Evolutionary conservation across 495 filamentous ascomycete species (phyloP).

Genomic region (Neurospora sp.): DNA sequence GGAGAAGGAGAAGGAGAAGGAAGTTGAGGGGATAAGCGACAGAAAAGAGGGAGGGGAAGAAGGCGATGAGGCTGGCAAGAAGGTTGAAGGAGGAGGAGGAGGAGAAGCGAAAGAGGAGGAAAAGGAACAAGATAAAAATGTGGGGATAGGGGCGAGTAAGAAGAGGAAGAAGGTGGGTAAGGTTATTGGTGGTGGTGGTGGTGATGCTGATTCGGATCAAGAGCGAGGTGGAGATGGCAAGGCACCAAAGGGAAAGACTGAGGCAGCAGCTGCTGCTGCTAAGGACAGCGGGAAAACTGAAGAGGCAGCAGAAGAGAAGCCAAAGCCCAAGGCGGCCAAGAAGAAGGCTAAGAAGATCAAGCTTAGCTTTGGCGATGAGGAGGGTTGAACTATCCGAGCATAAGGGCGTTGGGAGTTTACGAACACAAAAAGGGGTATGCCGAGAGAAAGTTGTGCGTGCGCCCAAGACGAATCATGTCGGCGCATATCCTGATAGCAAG

Average conservation of each 20-base stretch:
- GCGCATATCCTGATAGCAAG: no score
- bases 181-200: slow-evolving; percentile 30
- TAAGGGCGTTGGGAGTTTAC: background rate
- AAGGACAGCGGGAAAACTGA: slow-evolving; percentile 6
- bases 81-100: background rate
- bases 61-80: background rate
- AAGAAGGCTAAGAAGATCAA: slow-evolving; percentile 50
- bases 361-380: slow-evolving; percentile 47
- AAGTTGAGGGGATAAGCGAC: background rate
- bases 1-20: slow-evolving; percentile 11
- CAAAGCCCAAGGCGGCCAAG: slow-evolving; percentile 14
- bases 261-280: background rate
- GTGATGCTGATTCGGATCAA: slow-evolving; percentile 3
- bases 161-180: slow-evolving; percentile 43
- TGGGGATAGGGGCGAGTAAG: slow-evolving; percentile 28
- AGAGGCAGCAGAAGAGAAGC: background rate
- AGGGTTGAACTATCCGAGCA: slow-evolving; percentile 16
- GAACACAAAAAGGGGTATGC: background rate
- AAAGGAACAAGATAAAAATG: slow-evolving; percentile 5
- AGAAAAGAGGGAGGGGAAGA: no score
- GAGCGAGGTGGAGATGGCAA: slow-evolving; percentile 12
- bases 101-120: background rate
- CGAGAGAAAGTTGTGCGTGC: background rate
- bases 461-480: no score
- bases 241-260: slow-evolving; percentile 1